Percentiles rank a stretch among this genome's conserved stretches.
Evolutionary conservation across 2,329 filamentous ascomycete genomes (phyloP).

Genomic region (Claviceps pazoutovae): DNA sequence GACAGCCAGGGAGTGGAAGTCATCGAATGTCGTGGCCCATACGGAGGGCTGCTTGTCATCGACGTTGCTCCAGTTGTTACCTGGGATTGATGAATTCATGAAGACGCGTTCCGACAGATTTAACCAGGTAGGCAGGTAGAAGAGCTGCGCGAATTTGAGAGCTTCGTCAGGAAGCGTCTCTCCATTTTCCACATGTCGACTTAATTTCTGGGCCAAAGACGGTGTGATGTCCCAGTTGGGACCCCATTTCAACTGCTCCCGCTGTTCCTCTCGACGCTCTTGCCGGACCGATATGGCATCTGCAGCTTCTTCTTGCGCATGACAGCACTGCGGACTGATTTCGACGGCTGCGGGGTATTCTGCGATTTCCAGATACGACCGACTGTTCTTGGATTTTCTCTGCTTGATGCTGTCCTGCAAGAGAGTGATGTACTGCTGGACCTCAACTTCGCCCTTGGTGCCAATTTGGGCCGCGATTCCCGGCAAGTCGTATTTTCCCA

Average conservation of each 20-base stretch:
- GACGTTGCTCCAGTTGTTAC: conserved; percentile 54
- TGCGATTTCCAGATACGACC: conserved; percentile 25
- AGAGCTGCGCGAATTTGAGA: conserved; percentile 39
- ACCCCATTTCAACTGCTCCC: conserved; percentile 48
- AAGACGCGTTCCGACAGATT: conserved; percentile 52
- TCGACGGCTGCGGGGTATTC: conserved; percentile 63
- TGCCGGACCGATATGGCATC: conserved; percentile 52
- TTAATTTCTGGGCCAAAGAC: conserved; percentile 19
- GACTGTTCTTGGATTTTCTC: conserved; percentile 21
- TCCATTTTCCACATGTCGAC: conserved; percentile 7
- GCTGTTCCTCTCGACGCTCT: conserved; percentile 44
- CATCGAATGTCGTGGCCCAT: conserved; percentile 59
- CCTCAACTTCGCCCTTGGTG: conserved; percentile 63
- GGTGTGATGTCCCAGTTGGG: conserved; percentile 51
- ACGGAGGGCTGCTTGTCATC: conserved; percentile 53
- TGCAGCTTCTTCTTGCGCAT: conserved; percentile 52
- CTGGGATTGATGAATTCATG: conserved; percentile 53
- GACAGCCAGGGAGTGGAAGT: conserved; percentile 55
- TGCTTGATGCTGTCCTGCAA: conserved; percentile 38
- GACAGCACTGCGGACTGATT: conserved; percentile 50
- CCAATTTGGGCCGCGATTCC: conserved; percentile 49
- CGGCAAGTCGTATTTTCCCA: conserved; percentile 47
- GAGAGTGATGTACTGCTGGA: conserved; percentile 52
- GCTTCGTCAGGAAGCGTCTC: conserved; percentile 9
- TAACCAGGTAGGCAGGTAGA: conserved; percentile 48